Evolutionary conservation across 2,329 filamentous ascomycete species (phyloP), one percentile per base, ranked within the genome.

Genomic region (Mycosphaerella sp.): DNA sequence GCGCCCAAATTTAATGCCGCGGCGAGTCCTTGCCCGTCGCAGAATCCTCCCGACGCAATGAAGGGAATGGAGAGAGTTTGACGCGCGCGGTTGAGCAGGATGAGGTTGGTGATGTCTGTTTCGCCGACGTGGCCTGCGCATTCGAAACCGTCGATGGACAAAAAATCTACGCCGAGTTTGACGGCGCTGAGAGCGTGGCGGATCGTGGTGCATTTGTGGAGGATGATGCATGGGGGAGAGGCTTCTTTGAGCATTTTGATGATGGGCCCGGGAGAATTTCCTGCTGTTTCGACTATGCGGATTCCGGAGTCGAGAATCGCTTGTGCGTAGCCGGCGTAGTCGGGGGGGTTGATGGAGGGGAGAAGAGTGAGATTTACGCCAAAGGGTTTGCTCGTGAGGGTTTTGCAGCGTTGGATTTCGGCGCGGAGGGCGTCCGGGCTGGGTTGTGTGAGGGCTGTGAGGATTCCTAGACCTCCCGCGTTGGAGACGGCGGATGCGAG

Each of bases 201-300:
- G 74, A 98, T 95, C 4, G 89, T 95, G 7, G 93, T 98, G 78
- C 93, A 97, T 76, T 98, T 98, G 81, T 98, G 93, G 53, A 98
- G 77, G 64, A 98, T 84, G 53, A 81, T 92, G 66, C 82, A 81
- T 2, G 69, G 68, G 7, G 68, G 69, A 53, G 83, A 83, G 5
- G 85, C 87, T 57, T 80, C 80, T 76, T 97, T 98, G 51, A 98
- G 80, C 76, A 89, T 82, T 69, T 82, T 78, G 71, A 98, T 97
- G 60, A 98, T 85, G 3, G 91, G 90, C 1, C 90, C 93, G 0
- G 93, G 93, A 65, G 79, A 85, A 77, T 95, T 95, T 51, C 90
- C 90, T 1, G 90, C 90, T 2, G 90, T 95, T 76, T 97, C 93
- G 63, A 97, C 92, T 58, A 97, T 85, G 60, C 81, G 82, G 73